Conservation (phyloP, 2,329 filamentous ascomycete species). For the Calonectria pseudoreteaudii region DNA sequence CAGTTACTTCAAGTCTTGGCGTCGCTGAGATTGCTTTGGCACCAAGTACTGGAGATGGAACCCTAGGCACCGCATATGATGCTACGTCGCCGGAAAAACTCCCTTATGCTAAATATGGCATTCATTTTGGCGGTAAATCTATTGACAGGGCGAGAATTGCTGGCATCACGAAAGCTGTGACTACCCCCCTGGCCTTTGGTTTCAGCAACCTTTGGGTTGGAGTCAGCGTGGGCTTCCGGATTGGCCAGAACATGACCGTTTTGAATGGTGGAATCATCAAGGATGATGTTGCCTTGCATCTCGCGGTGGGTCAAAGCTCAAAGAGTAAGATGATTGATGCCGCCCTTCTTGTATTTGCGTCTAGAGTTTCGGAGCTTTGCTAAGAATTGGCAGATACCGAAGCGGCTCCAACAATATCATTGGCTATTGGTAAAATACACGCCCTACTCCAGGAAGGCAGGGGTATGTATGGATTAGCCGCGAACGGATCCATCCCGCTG, state of each 20-base stretch:
- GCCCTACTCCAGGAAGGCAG: neutral
- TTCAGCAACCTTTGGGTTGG: conserved; percentile 41
- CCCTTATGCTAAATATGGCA: neutral
- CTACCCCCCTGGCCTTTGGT: neutral
- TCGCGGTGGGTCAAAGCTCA: neutral
- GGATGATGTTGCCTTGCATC: neutral
- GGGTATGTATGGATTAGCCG: neutral
- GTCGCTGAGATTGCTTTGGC: neutral
- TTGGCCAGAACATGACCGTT: neutral
- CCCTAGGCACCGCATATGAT: conserved; percentile 45
- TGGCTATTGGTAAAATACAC: neutral
- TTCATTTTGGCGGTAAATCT: neutral
- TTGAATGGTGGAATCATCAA: neutral
- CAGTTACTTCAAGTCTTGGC: neutral
- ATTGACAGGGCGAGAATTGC: neutral
- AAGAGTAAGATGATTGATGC: neutral
- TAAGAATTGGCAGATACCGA: neutral
- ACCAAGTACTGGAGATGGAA: neutral
- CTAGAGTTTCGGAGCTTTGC: neutral
- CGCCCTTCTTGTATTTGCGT: neutral
- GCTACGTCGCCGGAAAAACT: conserved; percentile 23
- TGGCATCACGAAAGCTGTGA: neutral
- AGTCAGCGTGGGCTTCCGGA: conserved; percentile 59
- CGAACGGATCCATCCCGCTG: neutral
- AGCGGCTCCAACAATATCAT: neutral